A percentile compares a stretch with the other conserved stretches of the same genome.
These are phyloP conservation scores for Cladophialophora yegresii DNA, from an alignment of 2,329 filamentous ascomycete species.

Conservation along the genomic window DNA sequence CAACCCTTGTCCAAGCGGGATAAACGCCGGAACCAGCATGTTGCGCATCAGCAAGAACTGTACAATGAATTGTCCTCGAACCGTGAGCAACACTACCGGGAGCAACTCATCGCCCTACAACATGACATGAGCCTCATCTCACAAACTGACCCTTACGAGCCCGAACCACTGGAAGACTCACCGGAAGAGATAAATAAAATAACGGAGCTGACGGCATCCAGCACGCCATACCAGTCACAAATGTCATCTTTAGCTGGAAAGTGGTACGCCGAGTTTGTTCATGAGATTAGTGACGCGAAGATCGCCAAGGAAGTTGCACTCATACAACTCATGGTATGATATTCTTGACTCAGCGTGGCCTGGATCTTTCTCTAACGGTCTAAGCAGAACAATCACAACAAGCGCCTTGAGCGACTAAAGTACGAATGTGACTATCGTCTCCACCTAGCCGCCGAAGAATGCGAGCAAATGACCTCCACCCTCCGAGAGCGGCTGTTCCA, in stretches of 20 bases:
- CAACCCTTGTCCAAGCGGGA: constrained; percentile 75
- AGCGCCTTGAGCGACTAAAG: constrained; percentile 57
- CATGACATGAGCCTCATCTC: constrained; percentile 84
- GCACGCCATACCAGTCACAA: constrained; percentile 68
- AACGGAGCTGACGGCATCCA: constrained; percentile 58
- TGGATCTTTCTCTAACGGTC: constrained; percentile 5
- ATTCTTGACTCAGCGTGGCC: constrained; percentile 2
- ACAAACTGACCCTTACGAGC: constrained; percentile 77
- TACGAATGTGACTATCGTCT: constrained; percentile 61
- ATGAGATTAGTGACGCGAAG: constrained; percentile 82
- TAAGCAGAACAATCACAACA: constrained; percentile 59
- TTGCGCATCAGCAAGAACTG: constrained; percentile 75
- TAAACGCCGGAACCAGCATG: constrained; percentile 79
- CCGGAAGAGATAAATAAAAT: constrained; percentile 68
- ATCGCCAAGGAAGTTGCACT: constrained; percentile 84
- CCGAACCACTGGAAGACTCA: constrained; percentile 66
- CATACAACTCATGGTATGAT: constrained; percentile 74
- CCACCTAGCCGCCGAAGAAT: constrained; percentile 64
- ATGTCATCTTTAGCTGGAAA: constrained; percentile 68
- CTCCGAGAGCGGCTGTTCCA: constrained; percentile 64
- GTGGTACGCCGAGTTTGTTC: constrained; percentile 80
- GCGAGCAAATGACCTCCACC: constrained; percentile 59
- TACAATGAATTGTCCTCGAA: constrained; percentile 77
- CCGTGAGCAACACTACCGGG: constrained; percentile 79
- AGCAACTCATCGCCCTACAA: constrained; percentile 89